These are phyloP conservation scores for Penicillium hordei DNA, from an alignment of 2,329 filamentous ascomycete genomes.

Conservation along the genomic window DNA sequence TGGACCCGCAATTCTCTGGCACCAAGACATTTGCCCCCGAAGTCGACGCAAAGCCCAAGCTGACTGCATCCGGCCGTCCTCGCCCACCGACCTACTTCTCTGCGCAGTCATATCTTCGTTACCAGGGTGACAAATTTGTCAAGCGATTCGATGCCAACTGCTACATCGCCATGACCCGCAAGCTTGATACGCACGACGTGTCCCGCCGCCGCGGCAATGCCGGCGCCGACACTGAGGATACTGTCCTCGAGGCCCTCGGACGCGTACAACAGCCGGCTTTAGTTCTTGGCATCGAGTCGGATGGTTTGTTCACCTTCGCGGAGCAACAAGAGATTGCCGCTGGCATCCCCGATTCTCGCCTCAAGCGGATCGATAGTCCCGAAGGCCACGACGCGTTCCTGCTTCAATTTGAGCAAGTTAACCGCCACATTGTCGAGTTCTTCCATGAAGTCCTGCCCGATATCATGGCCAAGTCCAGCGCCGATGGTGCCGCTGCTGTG, in stretches of 20 bases:
- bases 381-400: slow-evolving; percentile 97
- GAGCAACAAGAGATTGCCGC: slow-evolving; percentile 91
- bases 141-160: slow-evolving; percentile 97
- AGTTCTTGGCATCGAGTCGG: slow-evolving; percentile 90
- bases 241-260: slow-evolving; percentile 71
- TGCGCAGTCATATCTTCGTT: slow-evolving; percentile 93
- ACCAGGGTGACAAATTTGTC: slow-evolving; percentile 95
- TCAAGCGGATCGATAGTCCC: slow-evolving; percentile 87
- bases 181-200: slow-evolving; percentile 95
- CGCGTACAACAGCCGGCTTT: slow-evolving; percentile 85
- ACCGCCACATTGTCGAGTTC: slow-evolving; percentile 80
- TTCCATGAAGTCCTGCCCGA: slow-evolving; percentile 79
- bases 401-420: slow-evolving; percentile 96
- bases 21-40: slow-evolving; percentile 54
- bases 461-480: slow-evolving; percentile 71
- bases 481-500: slow-evolving; percentile 49
- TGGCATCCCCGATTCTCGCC: slow-evolving; percentile 71
- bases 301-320: slow-evolving; percentile 94
- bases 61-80: slow-evolving; percentile 28
- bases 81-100: slow-evolving; percentile 86
- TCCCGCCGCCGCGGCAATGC: slow-evolving; percentile 66
- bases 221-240: slow-evolving; percentile 38
- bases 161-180: slow-evolving; percentile 97
- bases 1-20: slow-evolving; percentile 71
- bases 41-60: slow-evolving; percentile 24